phyloP scores from a whole-genome alignment of 352 stramenopile species.

The Peronospora tabacina region DNA sequence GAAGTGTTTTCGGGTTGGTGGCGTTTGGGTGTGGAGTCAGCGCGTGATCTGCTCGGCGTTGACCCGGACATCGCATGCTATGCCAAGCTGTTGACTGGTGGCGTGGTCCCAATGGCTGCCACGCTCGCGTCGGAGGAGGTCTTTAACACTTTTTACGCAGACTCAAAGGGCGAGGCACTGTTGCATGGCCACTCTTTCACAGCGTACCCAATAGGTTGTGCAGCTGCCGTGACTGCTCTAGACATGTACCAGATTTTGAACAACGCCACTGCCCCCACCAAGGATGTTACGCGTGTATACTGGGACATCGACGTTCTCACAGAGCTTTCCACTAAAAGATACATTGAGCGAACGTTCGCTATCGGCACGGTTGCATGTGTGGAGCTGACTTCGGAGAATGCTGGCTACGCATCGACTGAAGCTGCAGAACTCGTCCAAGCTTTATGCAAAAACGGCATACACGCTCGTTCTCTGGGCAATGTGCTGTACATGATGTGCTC shows the following conservation, averaged over 20 bases:
- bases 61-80: constrained; percentile 89
- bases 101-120: constrained; percentile 78
- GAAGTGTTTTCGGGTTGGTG: constrained; percentile 89
- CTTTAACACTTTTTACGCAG: constrained; percentile 86
- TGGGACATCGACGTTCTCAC: constrained; percentile 46
- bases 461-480: constrained; percentile 74
- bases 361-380: constrained; percentile 76
- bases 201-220: constrained; percentile 86
- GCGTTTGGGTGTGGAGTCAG: constrained; percentile 82
- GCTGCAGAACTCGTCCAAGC: constrained; percentile 51
- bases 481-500: constrained; percentile 86
- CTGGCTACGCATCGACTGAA: constrained; percentile 62
- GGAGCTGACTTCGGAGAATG: constrained; percentile 48
- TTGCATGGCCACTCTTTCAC: constrained; percentile 91
- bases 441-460: constrained; percentile 58
- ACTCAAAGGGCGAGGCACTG: constrained; percentile 79
- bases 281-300: constrained; percentile 37
- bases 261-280: constrained; percentile 13
- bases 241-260: constrained; percentile 82
- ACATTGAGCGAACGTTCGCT: constrained; percentile 58
- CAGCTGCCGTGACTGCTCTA: constrained; percentile 79
- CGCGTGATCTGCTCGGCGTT: constrained; percentile 73
- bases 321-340: constrained; percentile 41
- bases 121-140: constrained; percentile 85
- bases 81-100: constrained; percentile 88